These are phyloP conservation scores for Cercospora sesami DNA, from an alignment of 2,329 filamentous ascomycete genomes.

Conservation along the genomic window DNA sequence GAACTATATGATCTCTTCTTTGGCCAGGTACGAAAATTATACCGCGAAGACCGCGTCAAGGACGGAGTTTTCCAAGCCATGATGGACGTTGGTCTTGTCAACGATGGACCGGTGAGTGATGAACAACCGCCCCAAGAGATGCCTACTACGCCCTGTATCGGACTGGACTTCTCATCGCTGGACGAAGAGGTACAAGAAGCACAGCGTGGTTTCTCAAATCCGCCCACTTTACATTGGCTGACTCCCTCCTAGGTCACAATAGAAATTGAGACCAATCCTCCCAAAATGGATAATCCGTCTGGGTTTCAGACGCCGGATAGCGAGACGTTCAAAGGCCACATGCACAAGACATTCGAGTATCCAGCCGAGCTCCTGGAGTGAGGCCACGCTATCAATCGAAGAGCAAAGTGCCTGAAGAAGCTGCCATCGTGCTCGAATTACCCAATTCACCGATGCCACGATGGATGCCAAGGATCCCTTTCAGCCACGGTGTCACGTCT, in stretches of 20 bases:
- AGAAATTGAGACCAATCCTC: constrained; percentile 50
- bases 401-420: neutral
- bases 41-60: constrained; percentile 74
- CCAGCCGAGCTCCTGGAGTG: constrained; percentile 41
- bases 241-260: constrained; percentile 48
- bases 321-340: constrained; percentile 36
- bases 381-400: constrained; percentile 16
- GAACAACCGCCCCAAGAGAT: constrained; percentile 14
- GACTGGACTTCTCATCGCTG: constrained; percentile 56
- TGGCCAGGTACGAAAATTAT: constrained; percentile 69
- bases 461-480: neutral
- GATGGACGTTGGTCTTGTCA: constrained; percentile 95
- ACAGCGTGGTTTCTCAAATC: constrained; percentile 14
- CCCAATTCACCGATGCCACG: neutral
- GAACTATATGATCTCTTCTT: constrained; percentile 83
- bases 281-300: constrained; percentile 42
- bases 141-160: constrained; percentile 19
- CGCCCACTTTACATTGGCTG: constrained; percentile 9
- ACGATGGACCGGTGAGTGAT: constrained; percentile 71
- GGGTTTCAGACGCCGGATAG: constrained; percentile 32
- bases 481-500: neutral
- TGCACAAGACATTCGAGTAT: constrained; percentile 39
- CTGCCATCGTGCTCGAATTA: neutral
- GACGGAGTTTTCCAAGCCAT: constrained; percentile 97
- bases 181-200: constrained; percentile 54